phyloP scores from a whole-genome alignment of 164 flowering plant species.

The Hamamelis virginiana region DNA sequence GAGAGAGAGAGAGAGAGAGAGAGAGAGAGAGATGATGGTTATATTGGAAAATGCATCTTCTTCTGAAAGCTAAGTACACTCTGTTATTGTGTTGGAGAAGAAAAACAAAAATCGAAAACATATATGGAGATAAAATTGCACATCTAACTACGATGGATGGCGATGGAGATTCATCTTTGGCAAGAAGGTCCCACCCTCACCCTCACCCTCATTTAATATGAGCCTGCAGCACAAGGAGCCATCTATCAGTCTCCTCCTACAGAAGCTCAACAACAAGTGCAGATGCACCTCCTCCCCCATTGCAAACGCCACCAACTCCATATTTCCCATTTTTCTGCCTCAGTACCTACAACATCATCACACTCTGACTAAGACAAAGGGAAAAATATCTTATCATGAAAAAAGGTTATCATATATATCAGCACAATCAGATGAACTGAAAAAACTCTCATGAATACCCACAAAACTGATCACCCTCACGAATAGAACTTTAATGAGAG shows the following conservation, averaged over 20 bases:
- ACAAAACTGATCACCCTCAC: neutral
- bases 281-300: slow-evolving; percentile 79
- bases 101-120: neutral
- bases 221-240: neutral
- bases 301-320: slow-evolving; percentile 68
- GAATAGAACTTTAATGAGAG: slow-evolving; percentile 1
- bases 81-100: neutral
- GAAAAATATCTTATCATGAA: too few species aligned
- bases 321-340: slow-evolving; percentile 55
- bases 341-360: slow-evolving; percentile 38
- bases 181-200: neutral
- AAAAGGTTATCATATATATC: too few species aligned
- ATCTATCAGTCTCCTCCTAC: slow-evolving; percentile 22
- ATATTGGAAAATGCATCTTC: neutral
- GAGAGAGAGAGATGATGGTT: too few species aligned
- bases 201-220: too few species aligned
- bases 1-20: too few species aligned
- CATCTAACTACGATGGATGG: neutral
- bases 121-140: slow-evolving; percentile 2
- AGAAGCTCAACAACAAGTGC: slow-evolving; percentile 60
- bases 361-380: neutral
- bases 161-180: neutral
- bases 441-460: neutral
- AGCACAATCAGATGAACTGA: neutral
- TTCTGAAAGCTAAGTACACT: slow-evolving; percentile 3